Evolutionary conservation across 208 protist species (phyloP).

Genomic region (Crithidia brevicula): DNA sequence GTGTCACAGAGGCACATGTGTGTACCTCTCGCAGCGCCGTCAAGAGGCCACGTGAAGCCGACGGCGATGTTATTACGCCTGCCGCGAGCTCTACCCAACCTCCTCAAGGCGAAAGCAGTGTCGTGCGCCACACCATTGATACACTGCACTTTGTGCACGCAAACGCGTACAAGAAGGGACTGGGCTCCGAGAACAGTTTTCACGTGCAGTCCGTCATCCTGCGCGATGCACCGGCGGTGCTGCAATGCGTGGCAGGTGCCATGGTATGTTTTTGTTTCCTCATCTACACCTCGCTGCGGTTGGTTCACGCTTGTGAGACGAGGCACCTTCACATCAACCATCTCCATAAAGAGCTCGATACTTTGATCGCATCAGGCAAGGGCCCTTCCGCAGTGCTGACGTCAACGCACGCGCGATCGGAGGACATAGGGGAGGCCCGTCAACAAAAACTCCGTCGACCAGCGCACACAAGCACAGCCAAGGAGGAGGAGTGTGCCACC

Average conservation of each 20-base stretch:
- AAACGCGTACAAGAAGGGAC: slow-evolving; percentile 41
- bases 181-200: slow-evolving; percentile 51
- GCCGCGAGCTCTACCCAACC: too few relatives aligned
- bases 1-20: neutral
- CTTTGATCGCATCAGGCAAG: too few relatives aligned
- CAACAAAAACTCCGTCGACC: too few relatives aligned
- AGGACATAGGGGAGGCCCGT: too few relatives aligned
- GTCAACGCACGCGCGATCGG: too few relatives aligned
- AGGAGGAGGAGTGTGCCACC: too few relatives aligned
- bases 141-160: slow-evolving; percentile 84
- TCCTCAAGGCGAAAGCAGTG: neutral
- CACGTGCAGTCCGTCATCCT: slow-evolving; percentile 76
- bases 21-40: too few relatives aligned
- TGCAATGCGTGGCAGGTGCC: slow-evolving; percentile 77
- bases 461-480: too few relatives aligned
- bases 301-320: slow-evolving; percentile 14
- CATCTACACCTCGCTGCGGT: slow-evolving; percentile 35
- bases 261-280: slow-evolving; percentile 79
- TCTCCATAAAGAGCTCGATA: neutral
- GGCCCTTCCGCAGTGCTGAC: too few relatives aligned
- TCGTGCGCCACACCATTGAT: slow-evolving; percentile 32
- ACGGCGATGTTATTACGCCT: too few relatives aligned
- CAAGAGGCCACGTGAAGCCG: too few relatives aligned
- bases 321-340: neutral
- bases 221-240: slow-evolving; percentile 44